Evolutionary conservation across 768 basidiomycete species (phyloP), one percentile per base, ranked within the genome.

Genomic region (Russula foetens): DNA sequence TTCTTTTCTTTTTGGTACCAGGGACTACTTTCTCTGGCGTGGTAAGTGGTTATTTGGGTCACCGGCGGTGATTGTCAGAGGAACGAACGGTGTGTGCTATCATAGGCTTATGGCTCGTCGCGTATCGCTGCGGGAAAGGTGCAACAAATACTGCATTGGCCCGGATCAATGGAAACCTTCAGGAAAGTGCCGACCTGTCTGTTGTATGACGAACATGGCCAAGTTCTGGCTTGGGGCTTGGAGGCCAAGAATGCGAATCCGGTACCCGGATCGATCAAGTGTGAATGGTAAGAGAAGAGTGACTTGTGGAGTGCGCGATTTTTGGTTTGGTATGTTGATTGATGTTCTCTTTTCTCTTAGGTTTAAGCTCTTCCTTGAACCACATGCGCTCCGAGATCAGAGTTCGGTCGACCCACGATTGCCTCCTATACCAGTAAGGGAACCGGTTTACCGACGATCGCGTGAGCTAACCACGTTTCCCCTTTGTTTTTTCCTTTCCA

Each of bases 281-380:
- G 79, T 56, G 82, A 82, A 73, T 81, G 81, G 82, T 79, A 63
- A 45, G 71, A 35, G 11, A 14, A 39, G 11, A 17, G 73, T 19
- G 39, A n/a, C n/a, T 2, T 35, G 35, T 11, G 35, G 31, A 33
- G 5, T 33, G 31, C 9, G 2, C 9, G 6, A 12, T 5, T 35
- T 35, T 35, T 35, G 35, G 35, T 5, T 35, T 2, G 35, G 6
- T 7, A 6, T 35, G 35, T 2, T 35, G 11, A 11, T 6, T 6
- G 14, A 35, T 35, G 35, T 4, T 33, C 9, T 33, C 8, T 35
- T 33, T 21, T 46, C 23, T 19, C 11, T 60, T 19, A 79, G 84
- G 85, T 95, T 93, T 77, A 94, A 94, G 69, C 75, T 94, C 53
- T 91, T 90, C 71, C 76, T 95, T 59, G 90, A 93, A 67, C 92